phyloP scores from a whole-genome alignment of 2,329 filamentous ascomycete genomes.

The Colletotrichum plurivorum region DNA sequence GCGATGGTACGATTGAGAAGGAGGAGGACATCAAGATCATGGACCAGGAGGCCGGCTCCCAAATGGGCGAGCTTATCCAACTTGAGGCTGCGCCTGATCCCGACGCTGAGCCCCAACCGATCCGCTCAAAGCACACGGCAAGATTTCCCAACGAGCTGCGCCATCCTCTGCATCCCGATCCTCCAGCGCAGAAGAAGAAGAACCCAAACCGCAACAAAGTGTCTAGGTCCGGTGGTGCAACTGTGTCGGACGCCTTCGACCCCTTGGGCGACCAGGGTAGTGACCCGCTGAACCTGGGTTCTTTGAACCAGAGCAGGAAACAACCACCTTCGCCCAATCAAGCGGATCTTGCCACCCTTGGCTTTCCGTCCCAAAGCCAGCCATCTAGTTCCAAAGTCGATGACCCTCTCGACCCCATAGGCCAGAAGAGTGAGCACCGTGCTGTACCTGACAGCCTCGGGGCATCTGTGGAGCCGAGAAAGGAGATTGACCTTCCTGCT shows the following conservation, averaged over 20 bases:
- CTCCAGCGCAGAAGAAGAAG: conserved; percentile 26
- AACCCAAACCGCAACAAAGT: conserved; percentile 26
- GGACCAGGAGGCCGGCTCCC: conserved; percentile 47
- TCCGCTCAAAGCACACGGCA: conserved; percentile 38
- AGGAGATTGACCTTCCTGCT: conserved; percentile 1
- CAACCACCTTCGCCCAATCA: conserved; percentile 18
- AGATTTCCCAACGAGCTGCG: conserved; percentile 38
- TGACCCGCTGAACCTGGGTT: conserved; percentile 19
- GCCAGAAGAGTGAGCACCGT: neutral
- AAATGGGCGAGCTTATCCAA: conserved; percentile 57
- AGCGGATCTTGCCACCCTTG: conserved; percentile 21
- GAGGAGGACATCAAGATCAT: conserved; percentile 59
- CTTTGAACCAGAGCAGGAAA: conserved; percentile 11
- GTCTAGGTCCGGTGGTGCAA: conserved; percentile 13
- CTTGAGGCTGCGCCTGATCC: conserved; percentile 53
- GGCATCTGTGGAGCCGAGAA: neutral
- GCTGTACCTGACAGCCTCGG: neutral
- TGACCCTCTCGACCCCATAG: conserved; percentile 14
- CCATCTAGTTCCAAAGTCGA: neutral
- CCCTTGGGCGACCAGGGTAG: conserved; percentile 17
- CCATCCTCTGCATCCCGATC: conserved; percentile 31
- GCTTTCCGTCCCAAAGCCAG: neutral
- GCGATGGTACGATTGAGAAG: conserved; percentile 62
- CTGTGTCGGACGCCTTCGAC: conserved; percentile 16
- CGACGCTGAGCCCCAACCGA: conserved; percentile 34